A percentile compares a stretch with the other conserved stretches of the same genome.
These are phyloP conservation scores for Penicillium alfredii DNA, from an alignment of 495 filamentous ascomycete genomes.

Conservation along the genomic window DNA sequence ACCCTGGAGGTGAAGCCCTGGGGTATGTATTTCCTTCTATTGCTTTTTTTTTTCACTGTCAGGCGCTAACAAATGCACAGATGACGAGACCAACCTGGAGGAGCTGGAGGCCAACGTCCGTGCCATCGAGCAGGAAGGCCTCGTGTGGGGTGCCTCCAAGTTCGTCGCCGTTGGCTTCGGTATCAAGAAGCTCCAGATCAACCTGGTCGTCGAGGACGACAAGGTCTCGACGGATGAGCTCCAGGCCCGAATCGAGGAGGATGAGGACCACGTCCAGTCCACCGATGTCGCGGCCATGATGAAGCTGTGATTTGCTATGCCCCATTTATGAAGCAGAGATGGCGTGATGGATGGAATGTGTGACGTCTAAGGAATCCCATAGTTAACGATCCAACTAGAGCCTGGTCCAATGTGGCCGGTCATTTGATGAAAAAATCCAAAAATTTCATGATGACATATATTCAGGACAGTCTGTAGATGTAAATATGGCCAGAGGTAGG, in stretches of 20 bases:
- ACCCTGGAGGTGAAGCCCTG: slow-evolving; percentile 97
- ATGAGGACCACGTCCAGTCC: slow-evolving; percentile 97
- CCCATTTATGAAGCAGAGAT: slow-evolving; percentile 33
- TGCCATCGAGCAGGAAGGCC: slow-evolving; percentile 83
- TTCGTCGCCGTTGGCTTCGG: slow-evolving; percentile 88
- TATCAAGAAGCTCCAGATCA: slow-evolving; percentile 99
- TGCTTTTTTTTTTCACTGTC: background rate
- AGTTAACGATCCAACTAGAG: slow-evolving; percentile 25
- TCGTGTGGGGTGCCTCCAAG: slow-evolving; percentile 93
- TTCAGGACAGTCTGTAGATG: too few species aligned
- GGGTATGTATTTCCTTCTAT: slow-evolving; percentile 61
- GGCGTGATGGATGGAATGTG: slow-evolving; percentile 35
- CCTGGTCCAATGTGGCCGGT: slow-evolving; percentile 17
- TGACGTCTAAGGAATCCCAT: slow-evolving; percentile 32
- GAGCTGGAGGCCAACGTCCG: slow-evolving; percentile 78
- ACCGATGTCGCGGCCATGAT: slow-evolving; percentile 88
- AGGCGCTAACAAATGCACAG: slow-evolving; percentile 40
- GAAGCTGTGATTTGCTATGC: slow-evolving; percentile 66
- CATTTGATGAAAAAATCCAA: slow-evolving; percentile 26
- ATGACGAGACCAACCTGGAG: slow-evolving; percentile 89
- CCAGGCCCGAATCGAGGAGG: slow-evolving; percentile 76
- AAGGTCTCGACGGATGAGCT: slow-evolving; percentile 87
- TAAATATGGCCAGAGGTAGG: slow-evolving; percentile 19
- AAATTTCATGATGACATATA: slow-evolving; percentile 31
- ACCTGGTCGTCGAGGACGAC: slow-evolving; percentile 93